These are phyloP conservation scores for Boletus vermiculosoides DNA, from an alignment of 768 basidiomycete genomes.

Conservation along the genomic window DNA sequence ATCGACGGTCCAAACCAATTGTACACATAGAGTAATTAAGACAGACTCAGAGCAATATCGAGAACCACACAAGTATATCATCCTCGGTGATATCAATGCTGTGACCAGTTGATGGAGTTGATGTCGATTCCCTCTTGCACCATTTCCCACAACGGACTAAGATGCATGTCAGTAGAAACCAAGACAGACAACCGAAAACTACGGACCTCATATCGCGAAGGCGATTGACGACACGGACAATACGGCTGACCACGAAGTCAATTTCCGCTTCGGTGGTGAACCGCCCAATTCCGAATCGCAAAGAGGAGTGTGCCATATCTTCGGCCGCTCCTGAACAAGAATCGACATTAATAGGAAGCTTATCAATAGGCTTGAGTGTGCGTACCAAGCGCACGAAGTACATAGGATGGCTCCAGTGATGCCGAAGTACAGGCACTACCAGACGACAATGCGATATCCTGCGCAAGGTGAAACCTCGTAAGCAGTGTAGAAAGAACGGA, in stretches of 20 bases:
- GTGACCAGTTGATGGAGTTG: constrained; percentile 92
- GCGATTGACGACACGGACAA: constrained; percentile 80
- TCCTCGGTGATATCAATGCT: constrained; percentile 36
- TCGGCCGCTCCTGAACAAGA: constrained; percentile 75
- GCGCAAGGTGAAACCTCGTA: not conserved
- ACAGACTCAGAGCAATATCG: constrained; percentile 13
- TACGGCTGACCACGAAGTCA: constrained; percentile 88
- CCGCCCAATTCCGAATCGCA: constrained; percentile 96
- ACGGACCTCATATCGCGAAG: constrained; percentile 91
- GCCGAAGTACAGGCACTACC: constrained; percentile 99
- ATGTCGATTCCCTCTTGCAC: constrained; percentile 98
- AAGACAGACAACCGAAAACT: not conserved
- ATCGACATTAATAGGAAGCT: not conserved
- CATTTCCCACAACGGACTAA: constrained; percentile 98
- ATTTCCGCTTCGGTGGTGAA: constrained; percentile 98
- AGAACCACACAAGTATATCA: not conserved
- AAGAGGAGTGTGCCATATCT: constrained; percentile 98
- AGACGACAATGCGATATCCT: constrained; percentile 97
- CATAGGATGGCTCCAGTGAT: constrained; percentile 97
- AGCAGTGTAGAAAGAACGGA: constrained; percentile 1
- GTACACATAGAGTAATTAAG: constrained; percentile 12
- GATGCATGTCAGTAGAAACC: constrained; percentile 9
- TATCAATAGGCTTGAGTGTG: constrained; percentile 9
- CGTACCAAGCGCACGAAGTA: constrained; percentile 87
- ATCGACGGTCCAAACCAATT: constrained; percentile 3